These are phyloP conservation scores for Trichophyton verrucosum DNA, from an alignment of 2,329 filamentous ascomycete species.

Conservation along the genomic window DNA sequence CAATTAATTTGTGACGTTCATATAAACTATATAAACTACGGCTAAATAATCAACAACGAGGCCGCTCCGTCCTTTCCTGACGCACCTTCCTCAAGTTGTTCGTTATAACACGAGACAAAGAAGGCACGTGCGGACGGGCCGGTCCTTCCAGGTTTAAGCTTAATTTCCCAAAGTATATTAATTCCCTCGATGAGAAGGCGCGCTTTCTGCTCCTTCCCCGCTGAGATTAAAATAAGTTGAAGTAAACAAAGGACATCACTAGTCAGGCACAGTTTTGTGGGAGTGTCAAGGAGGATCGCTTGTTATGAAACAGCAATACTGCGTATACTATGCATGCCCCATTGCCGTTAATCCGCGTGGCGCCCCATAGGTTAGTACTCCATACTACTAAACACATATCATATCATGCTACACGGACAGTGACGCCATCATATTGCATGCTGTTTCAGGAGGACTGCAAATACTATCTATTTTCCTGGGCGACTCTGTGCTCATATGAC, in stretches of 20 bases:
- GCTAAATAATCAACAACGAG: too few species aligned
- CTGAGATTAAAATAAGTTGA: background rate
- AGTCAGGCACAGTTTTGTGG: too few species aligned
- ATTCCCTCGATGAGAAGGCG: background rate
- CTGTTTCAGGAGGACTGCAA: too few species aligned
- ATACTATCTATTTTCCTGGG: too few species aligned
- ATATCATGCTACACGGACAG: too few species aligned
- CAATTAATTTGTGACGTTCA: too few species aligned
- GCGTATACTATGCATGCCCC: background rate
- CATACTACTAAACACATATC: too few species aligned
- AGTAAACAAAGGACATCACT: background rate
- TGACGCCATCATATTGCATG: too few species aligned
- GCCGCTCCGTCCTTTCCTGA: too few species aligned
- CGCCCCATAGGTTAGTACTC: too few species aligned
- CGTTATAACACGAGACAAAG: background rate
- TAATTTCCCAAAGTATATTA: background rate
- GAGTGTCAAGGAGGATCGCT: background rate
- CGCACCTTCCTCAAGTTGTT: background rate
- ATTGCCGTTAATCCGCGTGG: background rate
- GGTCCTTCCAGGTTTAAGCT: constrained; percentile 3
- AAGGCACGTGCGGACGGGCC: background rate
- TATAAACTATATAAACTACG: too few species aligned
- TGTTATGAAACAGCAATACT: background rate
- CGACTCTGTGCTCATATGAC: background rate
- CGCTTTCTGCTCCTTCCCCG: background rate